Percentiles rank a stretch among this genome's conserved stretches.
Evolutionary conservation across 805 yeast species (phyloP).

Genomic region (Teunomyces tritomae): DNA sequence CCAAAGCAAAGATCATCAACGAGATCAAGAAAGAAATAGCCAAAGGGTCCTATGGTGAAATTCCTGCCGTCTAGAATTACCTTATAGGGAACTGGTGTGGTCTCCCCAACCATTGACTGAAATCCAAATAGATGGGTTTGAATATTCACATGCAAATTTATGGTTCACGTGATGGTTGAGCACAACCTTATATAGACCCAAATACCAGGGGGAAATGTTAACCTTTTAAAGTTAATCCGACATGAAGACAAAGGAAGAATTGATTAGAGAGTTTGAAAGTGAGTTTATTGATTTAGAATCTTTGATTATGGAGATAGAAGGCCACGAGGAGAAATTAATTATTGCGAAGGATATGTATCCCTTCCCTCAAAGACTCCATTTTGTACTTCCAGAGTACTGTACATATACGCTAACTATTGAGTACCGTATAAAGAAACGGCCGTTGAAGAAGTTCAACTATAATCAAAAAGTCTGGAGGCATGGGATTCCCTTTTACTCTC

Average conservation of each 20-base stretch:
- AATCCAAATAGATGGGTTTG: not conserved
- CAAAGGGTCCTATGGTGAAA: constrained; percentile 21
- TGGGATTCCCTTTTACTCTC: constrained; percentile 22
- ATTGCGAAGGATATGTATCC: constrained; percentile 24
- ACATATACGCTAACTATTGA: constrained; percentile 22
- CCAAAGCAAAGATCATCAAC: constrained; percentile 14
- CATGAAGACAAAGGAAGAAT: constrained; percentile 10
- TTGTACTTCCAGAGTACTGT: constrained; percentile 23
- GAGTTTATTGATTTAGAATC: constrained; percentile 25
- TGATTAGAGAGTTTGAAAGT: constrained; percentile 16
- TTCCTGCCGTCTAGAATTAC: not conserved
- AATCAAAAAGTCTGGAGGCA: constrained; percentile 27
- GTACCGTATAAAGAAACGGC: constrained; percentile 19
- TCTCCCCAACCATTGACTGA: not conserved
- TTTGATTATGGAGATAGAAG: constrained; percentile 25
- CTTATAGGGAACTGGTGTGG: not conserved
- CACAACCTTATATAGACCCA: too few relatives aligned
- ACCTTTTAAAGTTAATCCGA: too few relatives aligned
- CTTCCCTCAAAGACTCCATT: constrained; percentile 21
- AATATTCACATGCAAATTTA: not conserved
- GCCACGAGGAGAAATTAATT: constrained; percentile 20
- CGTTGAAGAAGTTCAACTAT: constrained; percentile 20
- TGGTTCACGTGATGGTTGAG: not conserved
- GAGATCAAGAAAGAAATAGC: constrained; percentile 17
- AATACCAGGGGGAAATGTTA: not conserved